phyloP scores from a whole-genome alignment of 2,329 filamentous ascomycete genomes.

The Myriosclerotinia duriaeana region DNA sequence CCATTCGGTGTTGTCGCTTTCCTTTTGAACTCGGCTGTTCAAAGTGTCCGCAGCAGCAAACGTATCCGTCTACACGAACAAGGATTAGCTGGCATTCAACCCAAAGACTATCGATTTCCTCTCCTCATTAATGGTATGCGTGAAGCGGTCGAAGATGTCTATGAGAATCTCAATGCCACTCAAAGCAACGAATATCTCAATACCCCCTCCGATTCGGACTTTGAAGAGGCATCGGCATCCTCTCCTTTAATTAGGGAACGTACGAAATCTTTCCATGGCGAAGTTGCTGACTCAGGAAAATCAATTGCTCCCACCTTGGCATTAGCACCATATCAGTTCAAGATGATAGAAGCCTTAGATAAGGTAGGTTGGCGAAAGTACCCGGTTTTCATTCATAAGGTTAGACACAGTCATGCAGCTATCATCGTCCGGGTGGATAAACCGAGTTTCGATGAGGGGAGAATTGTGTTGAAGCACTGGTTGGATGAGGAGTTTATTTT shows the following conservation, averaged over 20 bases:
- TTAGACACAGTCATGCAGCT: constrained; percentile 81
- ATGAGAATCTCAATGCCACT: constrained; percentile 38
- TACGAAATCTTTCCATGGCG: constrained; percentile 24
- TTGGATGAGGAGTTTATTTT: constrained; percentile 66
- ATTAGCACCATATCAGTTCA: constrained; percentile 75
- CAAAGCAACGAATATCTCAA: constrained; percentile 67
- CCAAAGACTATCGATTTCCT: constrained; percentile 72
- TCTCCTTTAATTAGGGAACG: constrained; percentile 25
- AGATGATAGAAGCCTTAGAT: constrained; percentile 78
- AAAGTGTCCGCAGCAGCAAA: constrained; percentile 71
- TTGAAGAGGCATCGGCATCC: constrained; percentile 35
- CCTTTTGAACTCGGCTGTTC: constrained; percentile 72
- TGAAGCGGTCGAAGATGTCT: constrained; percentile 66
- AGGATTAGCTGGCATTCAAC: constrained; percentile 65
- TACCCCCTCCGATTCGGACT: constrained; percentile 52
- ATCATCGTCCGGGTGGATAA: constrained; percentile 78
- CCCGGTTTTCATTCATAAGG: constrained; percentile 72
- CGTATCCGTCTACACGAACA: constrained; percentile 75
- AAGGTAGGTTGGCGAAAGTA: constrained; percentile 63
- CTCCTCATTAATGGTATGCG: constrained; percentile 74
- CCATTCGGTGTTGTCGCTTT: constrained; percentile 71
- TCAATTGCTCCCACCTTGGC: constrained; percentile 63
- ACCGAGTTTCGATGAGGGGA: constrained; percentile 70
- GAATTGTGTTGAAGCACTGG: constrained; percentile 78
- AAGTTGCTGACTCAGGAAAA: constrained; percentile 29